Base-by-base conservation (phyloP, 176 grass and related monocot species). In the Phyllostachys edulis region DNA sequence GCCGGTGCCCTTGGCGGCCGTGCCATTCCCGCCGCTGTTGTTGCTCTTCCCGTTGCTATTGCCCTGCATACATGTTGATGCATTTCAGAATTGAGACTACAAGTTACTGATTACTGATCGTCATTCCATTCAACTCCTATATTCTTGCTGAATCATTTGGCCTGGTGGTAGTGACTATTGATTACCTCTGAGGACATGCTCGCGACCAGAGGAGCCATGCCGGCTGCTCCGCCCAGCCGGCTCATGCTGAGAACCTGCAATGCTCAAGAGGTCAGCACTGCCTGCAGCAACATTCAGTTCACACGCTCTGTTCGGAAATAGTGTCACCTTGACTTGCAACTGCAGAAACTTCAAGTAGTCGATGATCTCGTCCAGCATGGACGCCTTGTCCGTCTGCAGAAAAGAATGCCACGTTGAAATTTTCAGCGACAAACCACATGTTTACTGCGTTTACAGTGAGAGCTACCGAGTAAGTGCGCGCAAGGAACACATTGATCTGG, bases 331-430 rank as follows among this genome's bases (percentile, higher is more conserved):
- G 83, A 94, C 92, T 89, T 94, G 92, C 46, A 94, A 89, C 80
- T 91, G 92, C 40, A 94, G 76, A 76, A 94, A 94, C 80, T 94
- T 94, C 54, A 94, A 84, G 84, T 91, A 94, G 84, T 94, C 92
- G 86, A 94, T 94, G 89, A 96, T 99, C 97, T 99, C 97, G 84
- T 99, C 97, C 83, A 99, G 85, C 90, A 92, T 92, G n/a, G 84
- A 87, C 7, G 90, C 87, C 68, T 92, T 92, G 84, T 92, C 90
- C 29, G 90, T 77, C 90, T 87, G 77, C 42, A 17, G 24, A 5
- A 24, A 26, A 61, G 10, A 26, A 71, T 46, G 7, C 40, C 68
- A 56, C 10, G 16, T 51, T 39, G 27, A 4, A 3, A 39, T 27
- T 42, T 42, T 81, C 78, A 87, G 69, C 9, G 15, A 37, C 10